Base-by-base conservation (phyloP, 768 basidiomycete species). In the Pleurotus tuoliensis region DNA sequence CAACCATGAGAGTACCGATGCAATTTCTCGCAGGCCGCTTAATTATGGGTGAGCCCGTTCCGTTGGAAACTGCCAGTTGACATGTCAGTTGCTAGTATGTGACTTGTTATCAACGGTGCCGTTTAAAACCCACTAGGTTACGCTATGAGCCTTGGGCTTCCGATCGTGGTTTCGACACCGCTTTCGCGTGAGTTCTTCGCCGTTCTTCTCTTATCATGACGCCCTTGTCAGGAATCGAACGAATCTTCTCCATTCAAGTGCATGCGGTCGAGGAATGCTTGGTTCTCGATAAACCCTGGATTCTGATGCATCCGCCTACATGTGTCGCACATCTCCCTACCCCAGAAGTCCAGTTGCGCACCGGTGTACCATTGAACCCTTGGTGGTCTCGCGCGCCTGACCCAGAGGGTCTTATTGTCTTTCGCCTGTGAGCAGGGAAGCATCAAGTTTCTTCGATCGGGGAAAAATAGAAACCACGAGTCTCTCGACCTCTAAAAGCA, bases 321-420 rank as follows among this genome's bases (percentile, higher is more conserved):
- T 25, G 25, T 16, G 30, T 11, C 30, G 30, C 30, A 9, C 11
- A 9, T 34, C 30, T 30, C 15, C 12, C 9, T 53, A 39, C 39
- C 51, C 51, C 20, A 15, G 18, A 53, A 25, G n/a, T 40, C 13
- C 18, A 5, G n/a, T 53, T 5, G 39, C 38, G 30, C 11, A 34
- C 30, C 30, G 30, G 30, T 34, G 30, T 34, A 9, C 30, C 30
- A 34, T 34, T 11, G 30, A 34, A 34, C 30, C 30, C 30, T 34
- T 34, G 30, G 9, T 34, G 30, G 8, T 8, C 30, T 34, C 30
- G 30, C 30, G 30, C 30, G 30, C 30, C 37, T 34, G 20, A 12
- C 13, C 38, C 51, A 30, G 27, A n/a, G 9, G 30, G 48, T 27
- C 37, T 53, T 53, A 53, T 53, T 53, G 51, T 53, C 51, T 53